Percentiles rank a stretch among this genome's conserved stretches.
Evolutionary conservation across 2,329 filamentous ascomycete genomes (phyloP).

Genomic region (Periconia macrospinosa): DNA sequence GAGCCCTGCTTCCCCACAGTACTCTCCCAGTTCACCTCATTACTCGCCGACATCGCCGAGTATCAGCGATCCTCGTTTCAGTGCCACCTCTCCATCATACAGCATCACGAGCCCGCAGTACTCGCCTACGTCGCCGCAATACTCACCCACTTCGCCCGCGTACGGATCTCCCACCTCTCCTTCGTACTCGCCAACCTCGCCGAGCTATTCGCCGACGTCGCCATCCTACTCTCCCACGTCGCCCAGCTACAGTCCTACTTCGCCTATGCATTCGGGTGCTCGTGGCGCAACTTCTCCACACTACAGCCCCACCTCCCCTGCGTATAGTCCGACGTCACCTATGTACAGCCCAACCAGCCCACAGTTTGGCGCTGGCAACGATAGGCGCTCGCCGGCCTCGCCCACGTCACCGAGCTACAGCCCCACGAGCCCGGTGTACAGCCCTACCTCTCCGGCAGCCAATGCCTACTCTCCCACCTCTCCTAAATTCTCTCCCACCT

Average conservation of each 20-base stretch:
- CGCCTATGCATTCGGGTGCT: slow-evolving; percentile 48
- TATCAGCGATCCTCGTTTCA: slow-evolving; percentile 58
- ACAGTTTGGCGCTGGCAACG: slow-evolving; percentile 38
- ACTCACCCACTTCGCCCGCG: slow-evolving; percentile 66
- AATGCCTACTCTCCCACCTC: slow-evolving; percentile 53
- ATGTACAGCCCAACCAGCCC: slow-evolving; percentile 60
- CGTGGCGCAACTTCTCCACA: slow-evolving; percentile 46
- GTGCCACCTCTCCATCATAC: slow-evolving; percentile 49
- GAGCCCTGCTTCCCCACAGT: slow-evolving; percentile 46
- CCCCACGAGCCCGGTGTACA: slow-evolving; percentile 64
- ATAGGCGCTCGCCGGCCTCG: slow-evolving; percentile 52
- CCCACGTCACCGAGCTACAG: slow-evolving; percentile 73
- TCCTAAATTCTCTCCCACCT: slow-evolving; percentile 34
- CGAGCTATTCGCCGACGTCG: slow-evolving; percentile 54
- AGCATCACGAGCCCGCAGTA: slow-evolving; percentile 58
- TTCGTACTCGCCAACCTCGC: slow-evolving; percentile 56
- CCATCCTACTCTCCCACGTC: slow-evolving; percentile 57
- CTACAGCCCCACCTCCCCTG: slow-evolving; percentile 60
- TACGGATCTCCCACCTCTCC: slow-evolving; percentile 60
- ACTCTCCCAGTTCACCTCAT: slow-evolving; percentile 41
- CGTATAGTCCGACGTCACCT: slow-evolving; percentile 58
- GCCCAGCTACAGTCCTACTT: slow-evolving; percentile 63
- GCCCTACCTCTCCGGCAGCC: slow-evolving; percentile 58
- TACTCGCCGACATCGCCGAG: slow-evolving; percentile 49
- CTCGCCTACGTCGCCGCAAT: slow-evolving; percentile 40